phyloP scores from a whole-genome alignment of 1,284 basidiomycete species.

The Inonotus hispidus region DNA sequence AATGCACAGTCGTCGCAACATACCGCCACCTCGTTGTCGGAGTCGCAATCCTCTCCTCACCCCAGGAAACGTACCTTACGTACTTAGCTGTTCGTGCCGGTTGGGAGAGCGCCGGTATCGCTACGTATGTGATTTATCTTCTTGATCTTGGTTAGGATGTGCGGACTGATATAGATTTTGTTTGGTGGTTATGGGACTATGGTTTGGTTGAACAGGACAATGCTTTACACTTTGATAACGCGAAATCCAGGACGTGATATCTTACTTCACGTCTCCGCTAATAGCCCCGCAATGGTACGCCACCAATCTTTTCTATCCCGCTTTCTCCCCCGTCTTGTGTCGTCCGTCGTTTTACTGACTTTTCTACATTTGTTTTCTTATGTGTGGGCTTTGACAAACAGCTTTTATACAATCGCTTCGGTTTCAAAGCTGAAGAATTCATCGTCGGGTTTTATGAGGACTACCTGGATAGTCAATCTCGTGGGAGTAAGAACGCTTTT shows the following conservation, averaged over 20 bases:
- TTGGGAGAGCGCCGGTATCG: slow-evolving; percentile 73
- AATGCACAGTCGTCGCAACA: slow-evolving; percentile 62
- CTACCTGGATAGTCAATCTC: slow-evolving; percentile 60
- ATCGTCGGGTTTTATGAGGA: slow-evolving; percentile 73
- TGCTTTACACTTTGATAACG: slow-evolving; percentile 68
- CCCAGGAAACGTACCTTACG: slow-evolving; percentile 73
- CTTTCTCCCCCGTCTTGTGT: background rate
- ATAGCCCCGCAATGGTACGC: slow-evolving; percentile 71
- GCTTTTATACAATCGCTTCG: slow-evolving; percentile 76
- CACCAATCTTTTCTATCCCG: slow-evolving; percentile 9
- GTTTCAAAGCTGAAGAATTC: slow-evolving; percentile 80
- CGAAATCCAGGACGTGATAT: slow-evolving; percentile 69
- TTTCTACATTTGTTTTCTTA: background rate
- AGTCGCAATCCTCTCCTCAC: slow-evolving; percentile 71
- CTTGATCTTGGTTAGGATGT: too few species aligned
- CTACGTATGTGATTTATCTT: slow-evolving; percentile 47
- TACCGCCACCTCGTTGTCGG: slow-evolving; percentile 70
- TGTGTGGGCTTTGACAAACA: slow-evolving; percentile 25
- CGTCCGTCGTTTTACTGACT: background rate
- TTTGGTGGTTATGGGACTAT: background rate
- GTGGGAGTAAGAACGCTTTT: slow-evolving; percentile 72
- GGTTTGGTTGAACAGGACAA: slow-evolving; percentile 42
- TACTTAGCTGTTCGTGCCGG: slow-evolving; percentile 69
- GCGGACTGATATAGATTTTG: background rate
- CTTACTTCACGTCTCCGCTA: slow-evolving; percentile 72